Percentiles rank a stretch among this genome's conserved stretches.
Evolutionary conservation across 805 yeast genomes (phyloP).

Genomic region (Clavispora carvajalis): DNA sequence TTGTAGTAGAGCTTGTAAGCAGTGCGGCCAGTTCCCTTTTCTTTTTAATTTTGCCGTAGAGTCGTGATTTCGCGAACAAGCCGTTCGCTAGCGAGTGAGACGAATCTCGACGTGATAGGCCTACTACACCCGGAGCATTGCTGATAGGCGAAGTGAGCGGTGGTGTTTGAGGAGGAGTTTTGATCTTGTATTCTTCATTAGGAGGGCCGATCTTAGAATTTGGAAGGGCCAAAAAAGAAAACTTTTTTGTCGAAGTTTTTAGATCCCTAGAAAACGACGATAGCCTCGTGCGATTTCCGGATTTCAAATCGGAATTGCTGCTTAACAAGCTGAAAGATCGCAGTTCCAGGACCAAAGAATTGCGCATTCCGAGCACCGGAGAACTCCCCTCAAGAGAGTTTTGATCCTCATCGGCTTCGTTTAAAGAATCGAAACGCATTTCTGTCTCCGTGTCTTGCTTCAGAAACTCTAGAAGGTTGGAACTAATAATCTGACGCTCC

Average conservation of each 20-base stretch:
- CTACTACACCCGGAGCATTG: not conserved
- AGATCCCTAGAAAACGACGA: slow-evolving; percentile 11
- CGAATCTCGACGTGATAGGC: not conserved
- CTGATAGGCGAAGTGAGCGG: not conserved
- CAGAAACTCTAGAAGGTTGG: slow-evolving; percentile 19
- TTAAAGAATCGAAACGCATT: slow-evolving; percentile 3
- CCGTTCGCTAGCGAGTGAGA: not conserved
- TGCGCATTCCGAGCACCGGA: not conserved
- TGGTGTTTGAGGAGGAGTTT: not conserved
- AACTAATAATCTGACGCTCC: slow-evolving; percentile 28
- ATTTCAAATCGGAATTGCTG: not conserved
- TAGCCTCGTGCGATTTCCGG: slow-evolving; percentile 1
- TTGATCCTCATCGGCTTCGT: slow-evolving; percentile 2
- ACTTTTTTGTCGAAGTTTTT: slow-evolving; percentile 8
- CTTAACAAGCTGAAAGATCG: not conserved
- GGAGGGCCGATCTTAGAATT: not conserved
- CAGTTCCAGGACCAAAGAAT: not conserved
- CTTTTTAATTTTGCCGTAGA: slow-evolving; percentile 33
- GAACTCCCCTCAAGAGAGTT: not conserved
- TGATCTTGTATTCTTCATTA: not conserved
- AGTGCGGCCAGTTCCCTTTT: slow-evolving; percentile 29
- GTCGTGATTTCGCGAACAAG: slow-evolving; percentile 27
- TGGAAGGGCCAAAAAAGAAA: slow-evolving; percentile 7
- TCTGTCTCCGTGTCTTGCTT: not conserved
- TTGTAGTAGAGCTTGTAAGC: slow-evolving; percentile 12